These are phyloP conservation scores for Fagus crenata DNA, from an alignment of 306 rosid genomes.

Conservation along the genomic window DNA sequence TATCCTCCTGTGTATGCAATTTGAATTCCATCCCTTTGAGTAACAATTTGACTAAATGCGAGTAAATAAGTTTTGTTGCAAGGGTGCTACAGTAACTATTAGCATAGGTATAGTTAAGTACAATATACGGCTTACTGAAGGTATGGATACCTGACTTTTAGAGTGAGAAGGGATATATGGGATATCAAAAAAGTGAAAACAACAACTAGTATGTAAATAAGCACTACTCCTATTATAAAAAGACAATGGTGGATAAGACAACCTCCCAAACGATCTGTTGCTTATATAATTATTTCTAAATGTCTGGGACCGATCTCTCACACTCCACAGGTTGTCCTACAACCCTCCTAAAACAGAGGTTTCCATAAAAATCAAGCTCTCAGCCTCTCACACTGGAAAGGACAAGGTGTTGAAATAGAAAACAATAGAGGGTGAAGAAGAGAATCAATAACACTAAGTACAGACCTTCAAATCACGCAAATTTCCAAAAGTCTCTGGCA, in stretches of 20 bases:
- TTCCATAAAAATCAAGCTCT: neutral
- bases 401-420: neutral
- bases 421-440: neutral
- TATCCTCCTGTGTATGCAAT: neutral
- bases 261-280: neutral
- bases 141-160: no score
- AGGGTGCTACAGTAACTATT: no score
- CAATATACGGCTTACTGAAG: no score
- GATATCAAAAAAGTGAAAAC: neutral
- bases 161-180: neutral
- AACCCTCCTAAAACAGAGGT: neutral
- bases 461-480: constrained; percentile 72
- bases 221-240: neutral
- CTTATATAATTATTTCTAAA: neutral
- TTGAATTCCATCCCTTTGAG: neutral
- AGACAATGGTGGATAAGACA: neutral
- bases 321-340: neutral
- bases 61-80: no score
- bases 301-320: neutral
- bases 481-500: constrained; percentile 73
- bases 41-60: neutral
- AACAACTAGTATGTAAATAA: no score
- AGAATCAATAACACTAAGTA: constrained; percentile 6
- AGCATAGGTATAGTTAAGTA: no score
- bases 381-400: neutral